phyloP scores from a whole-genome alignment of 2,329 filamentous ascomycete genomes.

The Monilinia fructicola region DNA sequence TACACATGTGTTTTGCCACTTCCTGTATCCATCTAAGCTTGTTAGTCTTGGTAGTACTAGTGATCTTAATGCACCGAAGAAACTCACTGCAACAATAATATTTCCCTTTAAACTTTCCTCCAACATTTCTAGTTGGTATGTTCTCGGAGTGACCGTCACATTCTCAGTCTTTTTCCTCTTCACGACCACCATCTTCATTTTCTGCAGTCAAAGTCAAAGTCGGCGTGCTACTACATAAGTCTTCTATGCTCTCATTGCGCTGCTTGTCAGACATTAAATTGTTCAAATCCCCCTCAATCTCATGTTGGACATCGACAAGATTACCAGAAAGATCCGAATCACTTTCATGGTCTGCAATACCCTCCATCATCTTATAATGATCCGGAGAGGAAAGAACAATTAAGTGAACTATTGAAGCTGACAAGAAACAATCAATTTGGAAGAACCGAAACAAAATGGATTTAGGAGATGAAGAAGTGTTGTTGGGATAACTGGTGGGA shows the following conservation, averaged over 20 bases:
- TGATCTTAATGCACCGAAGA: neutral
- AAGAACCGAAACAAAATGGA: neutral
- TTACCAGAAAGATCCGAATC: neutral
- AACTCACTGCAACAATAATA: constrained; percentile 65
- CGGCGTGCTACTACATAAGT: neutral
- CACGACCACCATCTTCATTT: neutral
- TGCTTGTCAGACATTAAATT: neutral
- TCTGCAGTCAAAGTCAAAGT: neutral
- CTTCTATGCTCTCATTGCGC: neutral
- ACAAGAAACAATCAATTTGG: neutral
- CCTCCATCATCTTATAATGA: neutral
- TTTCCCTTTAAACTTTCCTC: constrained; percentile 66
- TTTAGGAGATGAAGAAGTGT: neutral
- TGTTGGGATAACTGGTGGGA: neutral
- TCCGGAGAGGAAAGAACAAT: neutral
- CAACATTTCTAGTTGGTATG: constrained; percentile 76
- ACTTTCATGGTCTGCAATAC: neutral
- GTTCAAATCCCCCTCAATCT: neutral
- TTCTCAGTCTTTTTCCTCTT: neutral
- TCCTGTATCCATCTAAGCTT: constrained; percentile 23
- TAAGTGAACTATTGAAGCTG: no score
- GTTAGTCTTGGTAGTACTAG: neutral
- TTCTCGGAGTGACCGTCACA: constrained; percentile 35
- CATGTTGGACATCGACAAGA: neutral
- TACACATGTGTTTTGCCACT: constrained; percentile 26